Evolutionary conservation across 2,329 filamentous ascomycete genomes (phyloP).

Genomic region (Periconia sp.): DNA sequence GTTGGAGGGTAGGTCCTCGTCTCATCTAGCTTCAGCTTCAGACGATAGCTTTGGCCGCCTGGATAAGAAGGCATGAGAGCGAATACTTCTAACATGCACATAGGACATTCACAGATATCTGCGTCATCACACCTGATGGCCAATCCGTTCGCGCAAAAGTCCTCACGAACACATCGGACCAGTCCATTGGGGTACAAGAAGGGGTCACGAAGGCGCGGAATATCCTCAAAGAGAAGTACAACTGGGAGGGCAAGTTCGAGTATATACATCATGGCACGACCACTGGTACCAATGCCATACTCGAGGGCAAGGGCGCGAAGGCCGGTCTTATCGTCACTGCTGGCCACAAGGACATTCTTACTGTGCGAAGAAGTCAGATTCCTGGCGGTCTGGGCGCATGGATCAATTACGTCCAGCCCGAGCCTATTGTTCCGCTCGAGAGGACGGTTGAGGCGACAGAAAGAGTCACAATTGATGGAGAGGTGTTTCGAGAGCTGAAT

Average conservation of each 20-base stretch:
- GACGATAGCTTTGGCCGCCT: not conserved
- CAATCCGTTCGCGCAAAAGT: slow-evolving; percentile 55
- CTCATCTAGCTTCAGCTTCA: slow-evolving; percentile 3
- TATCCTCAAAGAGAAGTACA: slow-evolving; percentile 45
- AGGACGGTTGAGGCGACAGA: slow-evolving; percentile 54
- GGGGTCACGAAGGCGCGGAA: slow-evolving; percentile 52
- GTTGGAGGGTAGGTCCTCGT: slow-evolving; percentile 37
- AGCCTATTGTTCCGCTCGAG: slow-evolving; percentile 57
- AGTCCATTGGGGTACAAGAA: slow-evolving; percentile 56
- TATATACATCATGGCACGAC: slow-evolving; percentile 60
- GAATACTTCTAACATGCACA: slow-evolving; percentile 15
- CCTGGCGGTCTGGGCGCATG: slow-evolving; percentile 58
- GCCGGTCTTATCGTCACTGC: slow-evolving; percentile 55
- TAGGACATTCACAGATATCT: slow-evolving; percentile 58
- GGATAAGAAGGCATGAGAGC: not conserved
- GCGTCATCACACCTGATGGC: slow-evolving; percentile 53
- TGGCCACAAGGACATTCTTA: slow-evolving; percentile 58
- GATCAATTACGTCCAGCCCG: slow-evolving; percentile 56
- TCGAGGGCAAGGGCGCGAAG: slow-evolving; percentile 58
- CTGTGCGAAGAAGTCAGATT: slow-evolving; percentile 56
- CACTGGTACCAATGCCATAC: slow-evolving; percentile 57
- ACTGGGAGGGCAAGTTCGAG: slow-evolving; percentile 54
- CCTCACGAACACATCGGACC: slow-evolving; percentile 53
- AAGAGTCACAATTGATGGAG: slow-evolving; percentile 52
- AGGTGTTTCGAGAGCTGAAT: slow-evolving; percentile 50